A percentile compares a stretch with the other conserved stretches of the same genome.
Conservation (phyloP, 1,284 basidiomycete genomes). For the Flammula alnicola region DNA sequence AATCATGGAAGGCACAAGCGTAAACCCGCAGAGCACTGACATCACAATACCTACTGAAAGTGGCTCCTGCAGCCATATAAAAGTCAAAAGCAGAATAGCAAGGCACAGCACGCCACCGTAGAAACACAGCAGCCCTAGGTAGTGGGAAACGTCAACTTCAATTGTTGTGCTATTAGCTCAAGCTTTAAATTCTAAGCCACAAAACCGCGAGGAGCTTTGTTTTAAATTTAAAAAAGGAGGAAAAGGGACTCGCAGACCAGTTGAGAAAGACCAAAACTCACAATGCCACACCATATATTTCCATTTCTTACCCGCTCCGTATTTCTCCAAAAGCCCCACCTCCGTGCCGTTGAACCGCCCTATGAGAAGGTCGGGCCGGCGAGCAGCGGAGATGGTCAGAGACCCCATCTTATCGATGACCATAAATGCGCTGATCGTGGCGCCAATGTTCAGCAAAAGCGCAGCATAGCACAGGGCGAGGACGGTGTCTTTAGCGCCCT, state of each 20-base stretch:
- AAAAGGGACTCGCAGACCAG: too few relatives aligned
- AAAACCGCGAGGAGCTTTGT: background rate
- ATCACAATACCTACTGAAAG: slow-evolving; percentile 7
- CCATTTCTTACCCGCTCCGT: background rate
- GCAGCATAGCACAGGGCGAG: slow-evolving; percentile 19
- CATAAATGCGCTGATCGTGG: slow-evolving; percentile 23
- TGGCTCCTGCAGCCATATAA: slow-evolving; percentile 17
- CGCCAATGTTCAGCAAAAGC: slow-evolving; percentile 22
- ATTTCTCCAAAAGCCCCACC: background rate
- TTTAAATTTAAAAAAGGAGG: background rate
- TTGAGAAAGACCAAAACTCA: background rate
- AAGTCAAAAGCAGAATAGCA: slow-evolving; percentile 17
- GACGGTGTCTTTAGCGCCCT: slow-evolving; percentile 9
- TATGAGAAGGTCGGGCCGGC: background rate
- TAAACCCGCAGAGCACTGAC: slow-evolving; percentile 8
- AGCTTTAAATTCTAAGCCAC: background rate
- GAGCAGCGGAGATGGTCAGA: background rate
- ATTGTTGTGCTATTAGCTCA: too few relatives aligned
- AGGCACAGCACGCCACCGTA: slow-evolving; percentile 14
- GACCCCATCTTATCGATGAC: slow-evolving; percentile 21
- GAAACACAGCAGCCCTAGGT: slow-evolving; percentile 13
- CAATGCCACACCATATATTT: slow-evolving; percentile 4
- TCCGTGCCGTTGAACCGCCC: background rate
- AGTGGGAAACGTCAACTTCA: too few relatives aligned
- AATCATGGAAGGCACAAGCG: slow-evolving; percentile 7